Base-by-base conservation (phyloP, 495 filamentous ascomycete genomes). In the Pyrenula aspistea region DNA sequence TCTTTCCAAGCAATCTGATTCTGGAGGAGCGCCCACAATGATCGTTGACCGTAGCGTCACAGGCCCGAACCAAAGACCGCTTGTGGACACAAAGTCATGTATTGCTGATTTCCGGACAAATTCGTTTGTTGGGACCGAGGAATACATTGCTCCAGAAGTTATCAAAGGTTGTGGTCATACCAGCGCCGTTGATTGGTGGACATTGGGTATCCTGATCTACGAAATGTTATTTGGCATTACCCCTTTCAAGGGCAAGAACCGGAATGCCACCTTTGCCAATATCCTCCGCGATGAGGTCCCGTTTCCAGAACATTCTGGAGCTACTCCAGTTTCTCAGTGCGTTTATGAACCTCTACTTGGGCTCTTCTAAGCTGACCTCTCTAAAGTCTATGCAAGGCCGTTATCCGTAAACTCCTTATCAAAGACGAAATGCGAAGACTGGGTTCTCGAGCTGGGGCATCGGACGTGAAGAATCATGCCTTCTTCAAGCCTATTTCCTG, bases 171-270 rank as follows among this genome's bases (percentile, higher is more conserved):
- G 92, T 68, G 93, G 93, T 20, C 93, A 98, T 67, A 98, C 93
- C 4, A 96, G 91, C 62, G 93, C 93, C 2, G 93, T 98, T 1
- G 93, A 98, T 69, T 98, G 93, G 93, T 98, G 93, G 93, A 98
- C 93, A 1, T 73, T 98, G 10, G 93, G 93, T 20, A 97, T 98
- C 56, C 71, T 98, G 62, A 88, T 97, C 56, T 98, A 96, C 61
- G 93, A 98, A 69, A 98, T 98, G 93, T 75, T 98, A n/a, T 97
- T 88, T 70, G 94, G 93, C 21, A 97, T 91, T 2, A 98, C 93
- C 1, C 93, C 93, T 0, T 98, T 98, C 81, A 98, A 98, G 73
- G 93, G 93, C 61, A 97, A 98, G 82, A 98, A 95, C 70, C 83
- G 93, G 31, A 98, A 97, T 65, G 89, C 89, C 15, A 98, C 93